phyloP scores from a whole-genome alignment of 2,329 filamentous ascomycete species.

The Hypoxylon sp. region DNA sequence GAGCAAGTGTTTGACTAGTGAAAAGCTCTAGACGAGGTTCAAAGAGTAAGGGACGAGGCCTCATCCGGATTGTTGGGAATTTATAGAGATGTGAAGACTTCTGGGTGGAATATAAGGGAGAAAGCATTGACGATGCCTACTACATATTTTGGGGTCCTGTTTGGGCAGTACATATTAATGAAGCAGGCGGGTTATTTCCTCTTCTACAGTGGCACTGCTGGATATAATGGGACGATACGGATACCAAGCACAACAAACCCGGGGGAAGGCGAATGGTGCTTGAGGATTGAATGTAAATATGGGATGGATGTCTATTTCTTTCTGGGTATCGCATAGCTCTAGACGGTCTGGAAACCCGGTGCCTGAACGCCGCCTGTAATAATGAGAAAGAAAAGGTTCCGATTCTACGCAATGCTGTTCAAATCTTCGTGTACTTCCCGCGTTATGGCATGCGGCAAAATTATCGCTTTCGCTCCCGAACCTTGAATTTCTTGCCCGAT shows the following conservation, averaged over 20 bases:
- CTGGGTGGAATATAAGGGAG: constrained; percentile 24
- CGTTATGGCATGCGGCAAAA: neutral
- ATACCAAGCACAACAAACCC: constrained; percentile 19
- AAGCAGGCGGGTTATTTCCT: constrained; percentile 35
- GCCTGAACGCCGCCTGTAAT: constrained; percentile 43
- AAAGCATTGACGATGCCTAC: constrained; percentile 21
- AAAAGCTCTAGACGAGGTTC: constrained; percentile 55
- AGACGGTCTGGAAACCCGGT: constrained; percentile 36
- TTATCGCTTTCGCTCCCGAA: constrained; percentile 73
- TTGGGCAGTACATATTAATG: constrained; percentile 40
- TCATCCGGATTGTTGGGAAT: neutral
- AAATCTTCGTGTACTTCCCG: neutral
- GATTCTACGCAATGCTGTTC: constrained; percentile 5
- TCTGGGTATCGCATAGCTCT: constrained; percentile 47
- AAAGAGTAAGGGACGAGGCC: neutral
- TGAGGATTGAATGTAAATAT: constrained; percentile 35
- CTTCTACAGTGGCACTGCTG: constrained; percentile 34
- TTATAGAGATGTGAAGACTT: constrained; percentile 20
- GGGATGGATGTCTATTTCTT: constrained; percentile 34
- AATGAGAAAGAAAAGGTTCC: constrained; percentile 25
- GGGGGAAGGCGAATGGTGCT: constrained; percentile 18
- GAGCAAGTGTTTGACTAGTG: constrained; percentile 65
- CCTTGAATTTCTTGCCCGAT: constrained; percentile 73
- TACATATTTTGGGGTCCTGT: constrained; percentile 9
- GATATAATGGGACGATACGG: constrained; percentile 40